Evolutionary conservation across 2,329 filamentous ascomycete species (phyloP).

Genomic region (Penicillium sp.): DNA sequence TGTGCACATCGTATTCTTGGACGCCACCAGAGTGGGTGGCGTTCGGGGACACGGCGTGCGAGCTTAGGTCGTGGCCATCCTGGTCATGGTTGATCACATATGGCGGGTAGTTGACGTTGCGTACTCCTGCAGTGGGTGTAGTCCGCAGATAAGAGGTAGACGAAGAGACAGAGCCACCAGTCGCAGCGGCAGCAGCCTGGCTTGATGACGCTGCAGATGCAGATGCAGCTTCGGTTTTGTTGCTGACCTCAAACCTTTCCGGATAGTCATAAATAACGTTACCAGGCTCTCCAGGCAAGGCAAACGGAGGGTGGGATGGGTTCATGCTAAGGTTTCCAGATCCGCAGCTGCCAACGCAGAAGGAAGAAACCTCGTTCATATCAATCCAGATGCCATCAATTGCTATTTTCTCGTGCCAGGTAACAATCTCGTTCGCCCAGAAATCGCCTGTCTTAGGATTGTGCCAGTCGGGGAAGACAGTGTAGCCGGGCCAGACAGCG

Average conservation of each 20-base stretch:
- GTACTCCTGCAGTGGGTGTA: slow-evolving; percentile 61
- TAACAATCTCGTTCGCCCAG: slow-evolving; percentile 57
- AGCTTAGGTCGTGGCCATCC: slow-evolving; percentile 63
- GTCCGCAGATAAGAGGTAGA: slow-evolving; percentile 56
- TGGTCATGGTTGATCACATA: slow-evolving; percentile 74
- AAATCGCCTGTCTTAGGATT: slow-evolving; percentile 59
- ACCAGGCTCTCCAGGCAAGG: slow-evolving; percentile 64
- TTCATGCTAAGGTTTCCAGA: slow-evolving; percentile 64
- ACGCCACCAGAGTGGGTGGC: slow-evolving; percentile 73
- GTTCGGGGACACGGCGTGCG: slow-evolving; percentile 73
- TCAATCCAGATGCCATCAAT: slow-evolving; percentile 61
- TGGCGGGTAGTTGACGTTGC: slow-evolving; percentile 71
- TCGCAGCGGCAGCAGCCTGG: slow-evolving; percentile 48
- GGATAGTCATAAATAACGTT: slow-evolving; percentile 63
- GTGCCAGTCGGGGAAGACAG: slow-evolving; percentile 62
- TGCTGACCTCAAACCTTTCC: slow-evolving; percentile 68
- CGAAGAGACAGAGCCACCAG: slow-evolving; percentile 32
- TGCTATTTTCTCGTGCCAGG: slow-evolving; percentile 54
- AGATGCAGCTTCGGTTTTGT: slow-evolving; percentile 64
- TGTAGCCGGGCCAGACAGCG: slow-evolving; percentile 59
- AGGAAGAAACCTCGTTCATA: slow-evolving; percentile 62
- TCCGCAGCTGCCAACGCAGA: slow-evolving; percentile 72
- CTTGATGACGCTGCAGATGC: slow-evolving; percentile 56
- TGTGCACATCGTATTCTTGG: slow-evolving; percentile 80
- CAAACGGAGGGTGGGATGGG: slow-evolving; percentile 66